Conservation (phyloP, 2,329 filamentous ascomycete species). For the Gaeumannomyces sp. region DNA sequence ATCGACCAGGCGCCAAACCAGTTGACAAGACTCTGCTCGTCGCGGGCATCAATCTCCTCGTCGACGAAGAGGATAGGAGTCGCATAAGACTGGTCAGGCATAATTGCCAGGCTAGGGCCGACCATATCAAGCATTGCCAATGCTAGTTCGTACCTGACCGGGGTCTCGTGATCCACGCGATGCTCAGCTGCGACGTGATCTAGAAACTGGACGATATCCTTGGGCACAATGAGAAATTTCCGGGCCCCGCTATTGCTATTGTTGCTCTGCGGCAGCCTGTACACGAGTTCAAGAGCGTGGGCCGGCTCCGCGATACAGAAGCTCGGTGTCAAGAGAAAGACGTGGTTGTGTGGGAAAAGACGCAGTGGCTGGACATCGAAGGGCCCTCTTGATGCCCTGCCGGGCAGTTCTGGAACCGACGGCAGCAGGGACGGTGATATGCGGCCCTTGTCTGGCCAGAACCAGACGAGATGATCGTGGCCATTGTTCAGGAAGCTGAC, state of each 20-base stretch:
- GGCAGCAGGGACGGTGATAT: neutral
- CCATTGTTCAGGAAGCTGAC: constrained; percentile 24
- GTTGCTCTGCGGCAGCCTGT: neutral
- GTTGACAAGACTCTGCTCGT: constrained; percentile 57
- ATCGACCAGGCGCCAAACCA: constrained; percentile 57
- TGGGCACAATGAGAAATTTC: constrained; percentile 1
- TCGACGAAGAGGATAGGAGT: constrained; percentile 40
- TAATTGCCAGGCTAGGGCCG: constrained; percentile 11
- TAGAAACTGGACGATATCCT: constrained; percentile 22
- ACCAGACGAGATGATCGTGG: constrained; percentile 28
- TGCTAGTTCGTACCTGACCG: constrained; percentile 12
- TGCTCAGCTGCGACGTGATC: constrained; percentile 29
- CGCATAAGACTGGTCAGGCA: neutral
- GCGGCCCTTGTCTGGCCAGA: constrained; percentile 28
- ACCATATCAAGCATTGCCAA: constrained; percentile 10
- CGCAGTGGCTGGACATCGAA: constrained; percentile 20
- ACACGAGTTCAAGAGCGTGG: constrained; percentile 30
- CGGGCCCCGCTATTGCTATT: neutral
- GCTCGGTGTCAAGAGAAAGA: constrained; percentile 43
- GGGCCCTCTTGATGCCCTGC: neutral
- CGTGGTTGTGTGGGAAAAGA: constrained; percentile 38
- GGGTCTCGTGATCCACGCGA: constrained; percentile 20
- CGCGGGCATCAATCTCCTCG: constrained; percentile 44
- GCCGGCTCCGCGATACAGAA: constrained; percentile 41
- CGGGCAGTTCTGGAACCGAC: neutral